Conservation (phyloP, 441 rosid species). For the Croton laevigatus region DNA sequence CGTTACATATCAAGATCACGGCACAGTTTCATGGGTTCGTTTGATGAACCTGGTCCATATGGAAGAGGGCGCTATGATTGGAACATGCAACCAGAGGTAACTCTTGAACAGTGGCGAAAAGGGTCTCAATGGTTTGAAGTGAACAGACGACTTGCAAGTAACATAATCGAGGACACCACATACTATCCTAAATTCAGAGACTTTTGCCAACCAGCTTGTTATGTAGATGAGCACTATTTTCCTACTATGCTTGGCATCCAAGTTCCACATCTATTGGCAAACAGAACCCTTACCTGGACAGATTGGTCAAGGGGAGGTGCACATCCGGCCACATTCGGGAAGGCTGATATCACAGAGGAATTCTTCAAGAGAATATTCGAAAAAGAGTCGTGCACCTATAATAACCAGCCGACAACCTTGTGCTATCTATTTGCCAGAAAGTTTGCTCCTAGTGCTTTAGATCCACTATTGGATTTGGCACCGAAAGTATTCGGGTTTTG, state of each 20-base stretch:
- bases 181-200: slow-evolving; percentile 77
- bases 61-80: slow-evolving; percentile 76
- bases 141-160: slow-evolving; percentile 56
- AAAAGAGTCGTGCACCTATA: slow-evolving; percentile 50
- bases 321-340: slow-evolving; percentile 77
- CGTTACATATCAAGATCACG: slow-evolving; percentile 56
- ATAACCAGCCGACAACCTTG: slow-evolving; percentile 41
- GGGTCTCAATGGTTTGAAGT: slow-evolving; percentile 97
- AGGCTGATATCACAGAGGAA: slow-evolving; percentile 45
- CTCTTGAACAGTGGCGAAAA: slow-evolving; percentile 77
- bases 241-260: slow-evolving; percentile 78
- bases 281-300: slow-evolving; percentile 70
- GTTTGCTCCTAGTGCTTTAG: slow-evolving; percentile 81
- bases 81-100: slow-evolving; percentile 65
- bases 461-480: slow-evolving; percentile 53
- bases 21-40: slow-evolving; percentile 74
- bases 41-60: slow-evolving; percentile 67
- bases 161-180: slow-evolving; percentile 51
- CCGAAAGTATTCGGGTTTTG: slow-evolving; percentile 51
- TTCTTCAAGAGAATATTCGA: slow-evolving; percentile 51
- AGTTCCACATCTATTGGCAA: slow-evolving; percentile 58
- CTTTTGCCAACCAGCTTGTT: slow-evolving; percentile 74
- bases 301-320: slow-evolving; percentile 98
- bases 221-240: slow-evolving; percentile 90
- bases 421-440: slow-evolving; percentile 84